Evolutionary conservation across 2,329 filamentous ascomycete genomes (phyloP).

Genomic region (Aspergillus hortae): DNA sequence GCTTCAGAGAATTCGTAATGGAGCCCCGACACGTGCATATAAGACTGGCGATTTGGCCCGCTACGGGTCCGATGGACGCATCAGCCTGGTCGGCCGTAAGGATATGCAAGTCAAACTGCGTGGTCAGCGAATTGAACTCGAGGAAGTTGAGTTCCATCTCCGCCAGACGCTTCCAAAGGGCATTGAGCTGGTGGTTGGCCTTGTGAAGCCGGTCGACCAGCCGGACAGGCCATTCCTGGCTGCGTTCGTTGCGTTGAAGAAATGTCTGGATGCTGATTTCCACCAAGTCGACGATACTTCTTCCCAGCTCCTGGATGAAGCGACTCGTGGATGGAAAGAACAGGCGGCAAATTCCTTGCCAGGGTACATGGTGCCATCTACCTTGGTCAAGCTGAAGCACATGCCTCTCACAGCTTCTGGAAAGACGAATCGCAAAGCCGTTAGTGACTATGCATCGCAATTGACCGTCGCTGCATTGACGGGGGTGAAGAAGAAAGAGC

Average conservation of each 20-base stretch:
- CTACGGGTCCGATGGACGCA: slow-evolving; percentile 24
- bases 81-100: slow-evolving; percentile 29
- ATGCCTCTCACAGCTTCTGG: slow-evolving; percentile 10
- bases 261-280: slow-evolving; percentile 7
- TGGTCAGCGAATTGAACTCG: slow-evolving; percentile 31
- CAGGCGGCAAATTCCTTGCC: slow-evolving; percentile 4
- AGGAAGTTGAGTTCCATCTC: slow-evolving; percentile 25
- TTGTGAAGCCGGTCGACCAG: slow-evolving; percentile 5
- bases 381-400: slow-evolving; percentile 5
- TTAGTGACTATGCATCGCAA: slow-evolving; percentile 6
- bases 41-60: slow-evolving; percentile 32
- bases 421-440: slow-evolving; percentile 7
- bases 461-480: slow-evolving; percentile 4
- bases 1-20: slow-evolving; percentile 3
- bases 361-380: slow-evolving; percentile 10
- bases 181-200: slow-evolving; percentile 5
- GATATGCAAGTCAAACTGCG: slow-evolving; percentile 32
- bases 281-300: background rate
- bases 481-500: slow-evolving; percentile 1
- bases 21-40: slow-evolving; percentile 20
- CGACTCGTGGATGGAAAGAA: slow-evolving; percentile 7
- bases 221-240: slow-evolving; percentile 9
- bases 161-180: slow-evolving; percentile 2
- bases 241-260: slow-evolving; percentile 8
- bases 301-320: slow-evolving; percentile 1